Evolutionary conservation across 257 asterid genomes (phyloP), one percentile per base, ranked within the genome.

Genomic region (Sherardia arvensis): DNA sequence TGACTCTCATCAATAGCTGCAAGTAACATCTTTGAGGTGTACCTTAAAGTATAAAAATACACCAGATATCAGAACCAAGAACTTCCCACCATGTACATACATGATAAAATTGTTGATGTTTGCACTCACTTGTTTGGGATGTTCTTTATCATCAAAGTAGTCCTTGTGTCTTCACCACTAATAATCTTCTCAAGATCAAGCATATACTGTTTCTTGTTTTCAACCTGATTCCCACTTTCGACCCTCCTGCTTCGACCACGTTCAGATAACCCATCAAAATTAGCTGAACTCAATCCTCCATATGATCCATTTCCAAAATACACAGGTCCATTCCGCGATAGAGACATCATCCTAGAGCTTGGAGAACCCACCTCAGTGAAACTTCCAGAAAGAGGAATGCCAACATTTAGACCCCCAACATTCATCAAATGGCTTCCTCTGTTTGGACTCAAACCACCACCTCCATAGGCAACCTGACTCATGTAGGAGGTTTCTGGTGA

Each of bases 1-100:
- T 92, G 97, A 7, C 87, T 87, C 74, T 89, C 97, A 68, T 92
- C 97, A 58, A 92, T 92, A 61, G 94, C 91, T 59, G 84, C 78
- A 54, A 92, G 88, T 68, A 92, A 87, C 99, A 92, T 89, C 79
- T 85, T 92, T 7, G 99, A 92, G 54, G 99, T 89, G 81, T 92
- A 92, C 95, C 99, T 92, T 34, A 62, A 40, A 72, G 11, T 43
- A 47, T 61, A 21, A 62, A 57, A 61, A 59, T 20, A 20, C 64
- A 49, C 64, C 51, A 73, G 53, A 23, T 38, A 11, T 49, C 54
- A 65, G 28, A 23, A 29, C 33, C 47, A 12, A 59, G 4, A 43
- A 40, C 69, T n/a, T 57, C 73, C 38, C 20, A 58, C 25, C n/a
- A 15, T 17, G 22, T 58, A 20, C 17, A 28, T 43, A 36, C 54